Base-by-base conservation (phyloP, 352 stramenopile genomes). In the Peronospora farinosa region DNA sequence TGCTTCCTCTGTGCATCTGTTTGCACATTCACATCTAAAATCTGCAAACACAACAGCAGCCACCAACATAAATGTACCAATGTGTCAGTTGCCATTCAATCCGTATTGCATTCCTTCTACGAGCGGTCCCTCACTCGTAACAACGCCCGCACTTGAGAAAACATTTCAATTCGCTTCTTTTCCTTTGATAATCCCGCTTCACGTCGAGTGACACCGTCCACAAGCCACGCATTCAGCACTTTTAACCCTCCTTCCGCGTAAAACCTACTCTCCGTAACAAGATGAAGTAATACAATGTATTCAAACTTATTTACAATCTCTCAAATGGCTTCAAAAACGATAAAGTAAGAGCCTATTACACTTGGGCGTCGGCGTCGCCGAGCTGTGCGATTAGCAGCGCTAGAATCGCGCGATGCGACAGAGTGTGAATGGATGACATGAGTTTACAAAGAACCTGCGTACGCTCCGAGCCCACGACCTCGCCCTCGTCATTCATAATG, bases 401-500 rank as follows among this genome's bases (percentile, higher is more conserved):
- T 45, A 91, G 65, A 36, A 88, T 86, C 11, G 75, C 79, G 58
- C 79, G 79, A 56, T 91, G 79, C 40, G 79, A 76, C 33, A 74
- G 50, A 58, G 79, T 91, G 65, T 88, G 75, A 57, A 91, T 88
- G 35, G 74, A 88, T 38, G 79, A 75, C 79, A 91, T 84, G 65
- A 91, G 79, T 50, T 86, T 84, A 63, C 77, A 87, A 30, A 88
- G 65, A 51, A 88, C 71, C 57, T 86, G 68, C 45, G 77, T 91
- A 63, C 75, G 75, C 54, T 88, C 79, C 7, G 73, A 57, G 2
- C 79, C 77, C 16, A 85, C 68, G 16, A 91, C 74, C 19, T 88
- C 78, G 45, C 77, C 79, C 10, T 88, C 75, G 31, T 91, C 79
- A 58, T 91, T 91, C 63, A 91, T 75, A 40, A 88, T 66, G 54